Evolutionary conservation across 2,329 filamentous ascomycete genomes (phyloP).

Genomic region (Aspergillus persii): DNA sequence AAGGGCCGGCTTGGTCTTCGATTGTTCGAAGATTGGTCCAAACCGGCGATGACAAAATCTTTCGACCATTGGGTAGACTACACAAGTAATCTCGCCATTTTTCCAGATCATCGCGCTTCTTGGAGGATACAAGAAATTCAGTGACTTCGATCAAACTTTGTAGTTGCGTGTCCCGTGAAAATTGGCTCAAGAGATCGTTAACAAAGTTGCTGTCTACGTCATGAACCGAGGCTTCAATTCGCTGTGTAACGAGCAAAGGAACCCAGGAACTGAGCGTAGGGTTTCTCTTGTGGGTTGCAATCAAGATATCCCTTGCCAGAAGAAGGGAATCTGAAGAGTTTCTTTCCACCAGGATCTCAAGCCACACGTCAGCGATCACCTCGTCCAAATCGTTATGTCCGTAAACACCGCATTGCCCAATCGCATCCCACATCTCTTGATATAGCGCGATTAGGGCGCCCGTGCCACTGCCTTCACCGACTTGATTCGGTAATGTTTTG

Average conservation of each 20-base stretch:
- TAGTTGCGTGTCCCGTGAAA: conserved; percentile 25
- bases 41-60: conserved; percentile 21
- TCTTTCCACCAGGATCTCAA: conserved; percentile 25
- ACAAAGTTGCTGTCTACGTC: conserved; percentile 14
- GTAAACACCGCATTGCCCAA: conserved; percentile 36
- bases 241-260: conserved; percentile 26
- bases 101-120: conserved; percentile 23
- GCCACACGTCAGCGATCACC: conserved; percentile 25
- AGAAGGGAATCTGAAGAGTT: conserved; percentile 13
- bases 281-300: conserved; percentile 22
- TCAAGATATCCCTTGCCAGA: conserved; percentile 32
- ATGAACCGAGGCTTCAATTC: conserved; percentile 18
- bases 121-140: conserved; percentile 26
- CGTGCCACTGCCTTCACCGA: neutral
- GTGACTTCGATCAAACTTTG: conserved; percentile 33
- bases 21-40: conserved; percentile 25
- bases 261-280: conserved; percentile 20
- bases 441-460: conserved; percentile 23
- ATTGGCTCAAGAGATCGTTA: conserved; percentile 19
- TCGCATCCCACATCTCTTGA: conserved; percentile 36
- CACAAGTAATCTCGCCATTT: conserved; percentile 32
- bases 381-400: conserved; percentile 1
- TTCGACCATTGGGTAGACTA: conserved; percentile 16
- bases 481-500: conserved; percentile 19
- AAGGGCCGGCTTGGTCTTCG: neutral